A percentile compares a stretch with the other conserved stretches of the same genome.
Conservation (phyloP, 2,329 filamentous ascomycete species). For the Claviceps cyperi region DNA sequence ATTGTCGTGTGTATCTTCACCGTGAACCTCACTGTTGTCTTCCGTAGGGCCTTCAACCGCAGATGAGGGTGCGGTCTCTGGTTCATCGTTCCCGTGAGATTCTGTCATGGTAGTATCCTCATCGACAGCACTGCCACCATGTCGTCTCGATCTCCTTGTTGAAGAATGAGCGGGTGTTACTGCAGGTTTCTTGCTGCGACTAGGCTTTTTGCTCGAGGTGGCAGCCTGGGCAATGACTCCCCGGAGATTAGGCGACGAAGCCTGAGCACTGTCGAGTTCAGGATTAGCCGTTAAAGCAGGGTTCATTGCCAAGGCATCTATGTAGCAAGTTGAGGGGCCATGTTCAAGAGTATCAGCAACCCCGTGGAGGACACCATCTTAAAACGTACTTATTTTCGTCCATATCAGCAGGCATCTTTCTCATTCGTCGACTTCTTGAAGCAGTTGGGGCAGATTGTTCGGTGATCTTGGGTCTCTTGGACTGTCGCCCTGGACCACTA, state of each 20-base stretch:
- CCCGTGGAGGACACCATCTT: too few species aligned
- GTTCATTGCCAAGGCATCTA: not conserved
- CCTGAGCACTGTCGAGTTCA: slow-evolving; percentile 10
- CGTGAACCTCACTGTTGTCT: slow-evolving; percentile 21
- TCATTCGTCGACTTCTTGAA: slow-evolving; percentile 40
- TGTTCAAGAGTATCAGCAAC: not conserved
- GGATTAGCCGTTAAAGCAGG: not conserved
- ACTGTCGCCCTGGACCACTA: slow-evolving; percentile 37
- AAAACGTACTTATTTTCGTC: slow-evolving; percentile 51
- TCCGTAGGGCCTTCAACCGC: slow-evolving; percentile 20
- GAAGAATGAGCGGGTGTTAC: slow-evolving; percentile 29
- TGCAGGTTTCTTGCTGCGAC: slow-evolving; percentile 51
- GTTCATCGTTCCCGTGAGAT: slow-evolving; percentile 39
- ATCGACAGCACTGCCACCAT: slow-evolving; percentile 34
- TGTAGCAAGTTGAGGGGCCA: not conserved
- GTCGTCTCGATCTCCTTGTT: slow-evolving; percentile 38
- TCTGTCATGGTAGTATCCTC: slow-evolving; percentile 60
- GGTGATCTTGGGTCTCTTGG: slow-evolving; percentile 57
- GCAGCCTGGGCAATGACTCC: slow-evolving; percentile 43
- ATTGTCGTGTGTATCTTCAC: slow-evolving; percentile 16
- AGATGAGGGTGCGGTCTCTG: slow-evolving; percentile 28
- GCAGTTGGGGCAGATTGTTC: slow-evolving; percentile 27
- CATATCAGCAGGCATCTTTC: slow-evolving; percentile 51
- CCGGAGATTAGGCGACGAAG: slow-evolving; percentile 47
- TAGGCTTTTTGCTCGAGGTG: slow-evolving; percentile 58